Conservation (phyloP, 768 basidiomycete genomes). For the Kwoniella sp. region DNA sequence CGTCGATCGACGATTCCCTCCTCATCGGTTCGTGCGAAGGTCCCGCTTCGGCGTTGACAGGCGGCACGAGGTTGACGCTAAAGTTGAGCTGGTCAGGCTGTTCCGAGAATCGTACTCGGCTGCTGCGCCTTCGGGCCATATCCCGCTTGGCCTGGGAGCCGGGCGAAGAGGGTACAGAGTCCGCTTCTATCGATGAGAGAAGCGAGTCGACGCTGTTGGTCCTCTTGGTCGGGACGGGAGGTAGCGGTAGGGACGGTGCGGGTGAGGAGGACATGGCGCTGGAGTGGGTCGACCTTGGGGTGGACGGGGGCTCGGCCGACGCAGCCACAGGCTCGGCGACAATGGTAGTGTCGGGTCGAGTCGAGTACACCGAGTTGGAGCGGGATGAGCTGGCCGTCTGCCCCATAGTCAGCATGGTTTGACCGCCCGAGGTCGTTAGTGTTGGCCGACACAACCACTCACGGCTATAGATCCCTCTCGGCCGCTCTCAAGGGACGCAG, state of each 20-base stretch:
- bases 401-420: too few species aligned
- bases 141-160: neutral
- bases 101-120: conserved; percentile 16
- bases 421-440: too few species aligned
- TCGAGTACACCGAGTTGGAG: too few species aligned
- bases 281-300: neutral
- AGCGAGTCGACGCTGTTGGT: neutral
- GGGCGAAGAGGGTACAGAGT: conserved; percentile 6
- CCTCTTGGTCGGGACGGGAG: neutral
- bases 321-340: too few species aligned
- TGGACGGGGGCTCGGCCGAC: too few species aligned
- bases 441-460: neutral
- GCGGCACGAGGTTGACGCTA: neutral
- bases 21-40: conserved; percentile 3
- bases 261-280: neutral
- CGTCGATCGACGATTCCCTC: conserved; percentile 15
- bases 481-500: neutral
- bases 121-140: conserved; percentile 2
- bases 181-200: neutral
- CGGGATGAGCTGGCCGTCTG: too few species aligned
- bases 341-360: too few species aligned
- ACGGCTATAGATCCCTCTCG: neutral
- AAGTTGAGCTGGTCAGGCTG: neutral
- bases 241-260: conserved; percentile 5
- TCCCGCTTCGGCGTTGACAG: neutral